These are phyloP conservation scores for Parietaria judaica DNA, from an alignment of 306 rosid genomes.

Conservation along the genomic window DNA sequence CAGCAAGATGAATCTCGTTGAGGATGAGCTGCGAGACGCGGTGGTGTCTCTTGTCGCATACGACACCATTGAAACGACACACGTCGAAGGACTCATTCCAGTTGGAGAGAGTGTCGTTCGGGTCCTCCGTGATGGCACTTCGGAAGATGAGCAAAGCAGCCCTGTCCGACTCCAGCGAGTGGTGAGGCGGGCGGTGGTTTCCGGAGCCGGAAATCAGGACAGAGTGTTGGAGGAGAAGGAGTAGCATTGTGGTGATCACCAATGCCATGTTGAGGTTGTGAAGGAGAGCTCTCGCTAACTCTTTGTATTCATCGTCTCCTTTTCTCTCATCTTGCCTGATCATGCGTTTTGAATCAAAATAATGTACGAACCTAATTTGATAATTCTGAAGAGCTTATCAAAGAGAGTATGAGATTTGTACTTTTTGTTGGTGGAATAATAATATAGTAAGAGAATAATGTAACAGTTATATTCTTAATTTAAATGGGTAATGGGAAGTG, in stretches of 20 bases:
- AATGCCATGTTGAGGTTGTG: constrained; percentile 25
- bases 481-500: constrained; percentile 3
- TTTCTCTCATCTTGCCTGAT: constrained; percentile 18
- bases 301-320: constrained; percentile 3
- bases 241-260: constrained; percentile 26
- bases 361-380: too few species aligned
- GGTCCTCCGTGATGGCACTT: constrained; percentile 34
- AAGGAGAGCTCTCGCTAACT: background rate
- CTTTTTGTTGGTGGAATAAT: background rate
- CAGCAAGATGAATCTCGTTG: constrained; percentile 27
- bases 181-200: constrained; percentile 24
- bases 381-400: too few species aligned
- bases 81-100: constrained; percentile 46
- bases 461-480: background rate
- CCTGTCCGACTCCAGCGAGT: constrained; percentile 39
- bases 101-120: constrained; percentile 36
- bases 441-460: background rate
- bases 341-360: background rate
- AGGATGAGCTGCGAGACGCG: constrained; percentile 36
- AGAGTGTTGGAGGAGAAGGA: constrained; percentile 30
- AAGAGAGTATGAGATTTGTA: too few species aligned
- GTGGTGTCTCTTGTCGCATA: constrained; percentile 29
- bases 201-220: constrained; percentile 19
- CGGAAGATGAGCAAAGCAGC: constrained; percentile 49
- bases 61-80: constrained; percentile 48